A percentile compares a stretch with the other conserved stretches of the same genome.
Conservation (phyloP, 306 rosid genomes). For the Delonix regia region DNA sequence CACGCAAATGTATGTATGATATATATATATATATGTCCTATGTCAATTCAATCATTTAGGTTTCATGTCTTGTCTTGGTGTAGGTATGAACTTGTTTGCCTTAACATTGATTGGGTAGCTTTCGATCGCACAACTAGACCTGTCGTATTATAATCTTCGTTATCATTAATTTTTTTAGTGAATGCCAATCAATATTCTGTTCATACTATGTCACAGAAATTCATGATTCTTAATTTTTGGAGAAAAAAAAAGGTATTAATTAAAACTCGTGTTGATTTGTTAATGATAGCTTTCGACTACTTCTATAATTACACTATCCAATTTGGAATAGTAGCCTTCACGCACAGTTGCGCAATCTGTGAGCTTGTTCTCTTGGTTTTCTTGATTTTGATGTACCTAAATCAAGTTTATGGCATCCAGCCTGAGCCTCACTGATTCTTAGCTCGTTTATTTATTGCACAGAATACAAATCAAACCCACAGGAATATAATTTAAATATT, state of each 20-base stretch:
- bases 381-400: not conserved
- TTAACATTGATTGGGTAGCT: not conserved
- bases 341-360: not conserved
- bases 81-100: not conserved
- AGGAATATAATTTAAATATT: no score
- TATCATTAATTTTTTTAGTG: not conserved
- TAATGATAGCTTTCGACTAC: not conserved
- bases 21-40: not conserved
- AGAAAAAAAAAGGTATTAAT: not conserved
- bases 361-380: not conserved
- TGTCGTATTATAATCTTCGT: not conserved
- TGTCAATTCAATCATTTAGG: not conserved
- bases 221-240: not conserved
- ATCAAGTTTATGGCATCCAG: not conserved
- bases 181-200: not conserved
- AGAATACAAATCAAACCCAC: not conserved
- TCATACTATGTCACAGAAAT: not conserved
- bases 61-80: not conserved
- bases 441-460: not conserved
- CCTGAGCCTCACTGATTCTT: not conserved
- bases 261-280: not conserved
- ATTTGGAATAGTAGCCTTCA: not conserved
- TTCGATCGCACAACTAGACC: not conserved
- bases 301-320: not conserved
- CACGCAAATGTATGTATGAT: not conserved